Evolutionary conservation across 2,329 filamentous ascomycete genomes (phyloP).

Genomic region (Cladosporium sp.): DNA sequence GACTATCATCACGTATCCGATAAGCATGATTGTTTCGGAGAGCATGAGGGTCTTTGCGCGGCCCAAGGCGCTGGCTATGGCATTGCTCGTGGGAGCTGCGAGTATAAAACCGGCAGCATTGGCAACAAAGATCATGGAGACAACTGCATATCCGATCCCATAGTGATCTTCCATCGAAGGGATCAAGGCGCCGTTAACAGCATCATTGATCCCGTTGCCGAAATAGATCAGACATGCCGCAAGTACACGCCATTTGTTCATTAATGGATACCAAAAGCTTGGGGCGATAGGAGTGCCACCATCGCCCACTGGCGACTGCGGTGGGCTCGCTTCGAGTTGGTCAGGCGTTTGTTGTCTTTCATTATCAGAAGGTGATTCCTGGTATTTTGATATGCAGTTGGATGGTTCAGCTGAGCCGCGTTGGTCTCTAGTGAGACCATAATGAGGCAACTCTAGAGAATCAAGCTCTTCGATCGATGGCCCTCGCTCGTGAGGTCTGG

Average conservation of each 20-base stretch:
- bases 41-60: constrained; percentile 64
- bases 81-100: constrained; percentile 69
- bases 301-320: constrained; percentile 46
- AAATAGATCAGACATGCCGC: constrained; percentile 66
- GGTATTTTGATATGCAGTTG: constrained; percentile 3
- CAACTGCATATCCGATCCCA: constrained; percentile 71
- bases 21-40: constrained; percentile 56
- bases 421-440: constrained; percentile 20
- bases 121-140: constrained; percentile 79
- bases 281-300: constrained; percentile 53
- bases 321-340: constrained; percentile 57
- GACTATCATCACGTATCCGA: constrained; percentile 66
- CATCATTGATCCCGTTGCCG: constrained; percentile 69
- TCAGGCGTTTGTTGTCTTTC: constrained; percentile 33
- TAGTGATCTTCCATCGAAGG: constrained; percentile 79
- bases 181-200: constrained; percentile 71
- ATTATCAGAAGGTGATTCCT: constrained; percentile 28
- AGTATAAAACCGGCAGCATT: constrained; percentile 75
- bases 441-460: constrained; percentile 29
- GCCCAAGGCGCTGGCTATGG: constrained; percentile 62
- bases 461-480: constrained; percentile 32
- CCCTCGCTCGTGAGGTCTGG: constrained; percentile 5
- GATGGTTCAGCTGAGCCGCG: neutral
- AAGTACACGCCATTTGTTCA: constrained; percentile 70
- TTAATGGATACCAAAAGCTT: constrained; percentile 58